Evolutionary conservation across 2,329 filamentous ascomycete species (phyloP).

Genomic region (Talaromyces verruculosus): DNA sequence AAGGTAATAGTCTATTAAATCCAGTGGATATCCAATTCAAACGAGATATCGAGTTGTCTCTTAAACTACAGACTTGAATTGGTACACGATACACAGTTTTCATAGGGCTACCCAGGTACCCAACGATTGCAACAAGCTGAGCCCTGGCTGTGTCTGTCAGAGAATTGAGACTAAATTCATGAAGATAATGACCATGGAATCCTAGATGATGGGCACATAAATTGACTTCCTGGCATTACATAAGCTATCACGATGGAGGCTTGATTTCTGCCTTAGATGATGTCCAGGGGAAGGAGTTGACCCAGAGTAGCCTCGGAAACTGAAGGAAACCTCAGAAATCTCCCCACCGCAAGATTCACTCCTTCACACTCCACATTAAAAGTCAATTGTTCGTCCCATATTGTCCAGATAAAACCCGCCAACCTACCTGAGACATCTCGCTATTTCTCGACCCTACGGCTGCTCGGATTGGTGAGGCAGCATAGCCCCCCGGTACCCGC

Average conservation of each 20-base stretch:
- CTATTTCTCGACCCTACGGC: conserved; percentile 24
- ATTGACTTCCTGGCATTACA: neutral
- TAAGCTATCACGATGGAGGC: neutral
- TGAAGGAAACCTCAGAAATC: neutral
- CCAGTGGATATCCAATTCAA: neutral
- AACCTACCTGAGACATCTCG: conserved; percentile 28
- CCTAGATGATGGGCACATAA: neutral
- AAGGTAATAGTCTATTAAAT: neutral
- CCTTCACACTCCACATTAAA: neutral
- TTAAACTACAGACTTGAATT: neutral
- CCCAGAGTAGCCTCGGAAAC: neutral
- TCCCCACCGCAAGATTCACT: neutral
- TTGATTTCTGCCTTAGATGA: neutral
- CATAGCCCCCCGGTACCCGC: conserved; percentile 18
- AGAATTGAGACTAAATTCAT: neutral
- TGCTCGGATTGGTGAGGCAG: conserved; percentile 17
- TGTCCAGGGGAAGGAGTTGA: neutral
- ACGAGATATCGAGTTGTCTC: neutral
- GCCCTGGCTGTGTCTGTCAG: neutral
- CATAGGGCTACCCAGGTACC: neutral
- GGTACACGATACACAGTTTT: neutral
- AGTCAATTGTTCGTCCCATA: neutral
- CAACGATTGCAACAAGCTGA: neutral
- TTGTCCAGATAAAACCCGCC: neutral
- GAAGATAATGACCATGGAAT: neutral